Evolutionary conservation across 2,329 filamentous ascomycete species (phyloP).

Genomic region (Penicillium concentricum): DNA sequence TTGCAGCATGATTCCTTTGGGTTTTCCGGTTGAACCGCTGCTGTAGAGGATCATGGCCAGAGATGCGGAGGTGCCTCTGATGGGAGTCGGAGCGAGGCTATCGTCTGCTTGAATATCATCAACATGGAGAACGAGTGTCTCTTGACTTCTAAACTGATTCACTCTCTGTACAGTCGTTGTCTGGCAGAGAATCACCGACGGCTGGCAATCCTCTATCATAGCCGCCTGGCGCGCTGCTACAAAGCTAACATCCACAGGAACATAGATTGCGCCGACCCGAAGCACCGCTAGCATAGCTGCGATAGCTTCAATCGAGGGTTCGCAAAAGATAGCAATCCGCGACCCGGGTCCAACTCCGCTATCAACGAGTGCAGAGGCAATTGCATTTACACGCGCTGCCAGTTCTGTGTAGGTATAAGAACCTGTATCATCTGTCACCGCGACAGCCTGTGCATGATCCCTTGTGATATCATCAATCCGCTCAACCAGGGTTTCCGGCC

Average conservation of each 20-base stretch:
- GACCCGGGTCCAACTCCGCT: background rate
- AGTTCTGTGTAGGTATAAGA: background rate
- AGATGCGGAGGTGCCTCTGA: background rate
- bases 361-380: background rate
- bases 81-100: background rate
- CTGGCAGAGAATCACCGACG: background rate
- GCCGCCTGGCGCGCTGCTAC: background rate
- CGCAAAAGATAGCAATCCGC: constrained; percentile 3
- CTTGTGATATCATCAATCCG: background rate
- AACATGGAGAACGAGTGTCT: background rate
- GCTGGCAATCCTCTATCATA: background rate
- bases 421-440: background rate
- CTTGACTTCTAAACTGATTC: background rate
- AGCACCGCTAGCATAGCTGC: constrained; percentile 16
- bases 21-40: constrained; percentile 7
- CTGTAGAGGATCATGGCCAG: background rate
- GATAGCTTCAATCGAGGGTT: background rate
- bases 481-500: background rate
- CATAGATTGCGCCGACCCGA: constrained; percentile 13
- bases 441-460: background rate
- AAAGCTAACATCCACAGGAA: constrained; percentile 14
- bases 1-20: constrained; percentile 3
- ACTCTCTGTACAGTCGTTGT: background rate
- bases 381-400: background rate
- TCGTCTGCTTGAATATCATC: background rate